Evolutionary conservation across 768 basidiomycete species (phyloP), one percentile per base, ranked within the genome.

Genomic region (Termitomyces sp.): DNA sequence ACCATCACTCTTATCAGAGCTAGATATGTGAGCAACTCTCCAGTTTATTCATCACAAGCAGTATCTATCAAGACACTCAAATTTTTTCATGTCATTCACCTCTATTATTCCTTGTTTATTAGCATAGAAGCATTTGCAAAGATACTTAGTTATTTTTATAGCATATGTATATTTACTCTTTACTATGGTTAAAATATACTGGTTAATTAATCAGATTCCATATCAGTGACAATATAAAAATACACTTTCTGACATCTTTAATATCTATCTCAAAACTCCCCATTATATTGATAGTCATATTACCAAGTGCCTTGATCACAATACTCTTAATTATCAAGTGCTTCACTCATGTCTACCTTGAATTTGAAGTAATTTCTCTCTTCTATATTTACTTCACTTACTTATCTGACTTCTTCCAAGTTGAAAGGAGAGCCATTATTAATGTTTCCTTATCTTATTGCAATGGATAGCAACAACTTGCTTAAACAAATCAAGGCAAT

Each of bases 261-360:
- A 78, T 51, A 46, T 69, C 0, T 78, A 75, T 57, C 67, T 78
- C 1, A 74, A n/a, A n/a, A n/a, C n/a, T n/a, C n/a, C n/a, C n/a
- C n/a, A n/a, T n/a, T n/a, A n/a, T n/a, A n/a, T n/a, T n/a, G 55
- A 70, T 20, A 16, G 20, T 2, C 56, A 46, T 0, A 63, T 75
- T n/a, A 26, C 60, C 4, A 22, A 10, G 8, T 63, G 58, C 4
- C 65, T 79, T 18, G 66, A 66, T 1, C 61, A 67, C 0, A 61
- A 72, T 49, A 41, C 50, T 0, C 64, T 67, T 0, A 43, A 75
- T 32, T 79, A 74, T 72, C 58, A 67, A 2, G 67, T 71, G 3
- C 26, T 62, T 34, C 67, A 76, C 53, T 61, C 68, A 0, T 79
- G 77, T 59, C 70, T 71, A 0, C 57, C 74, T 0, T 78, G 77